These are phyloP conservation scores for Metschnikowia corniflorae DNA, from an alignment of 805 yeast species.

Conservation along the genomic window DNA sequence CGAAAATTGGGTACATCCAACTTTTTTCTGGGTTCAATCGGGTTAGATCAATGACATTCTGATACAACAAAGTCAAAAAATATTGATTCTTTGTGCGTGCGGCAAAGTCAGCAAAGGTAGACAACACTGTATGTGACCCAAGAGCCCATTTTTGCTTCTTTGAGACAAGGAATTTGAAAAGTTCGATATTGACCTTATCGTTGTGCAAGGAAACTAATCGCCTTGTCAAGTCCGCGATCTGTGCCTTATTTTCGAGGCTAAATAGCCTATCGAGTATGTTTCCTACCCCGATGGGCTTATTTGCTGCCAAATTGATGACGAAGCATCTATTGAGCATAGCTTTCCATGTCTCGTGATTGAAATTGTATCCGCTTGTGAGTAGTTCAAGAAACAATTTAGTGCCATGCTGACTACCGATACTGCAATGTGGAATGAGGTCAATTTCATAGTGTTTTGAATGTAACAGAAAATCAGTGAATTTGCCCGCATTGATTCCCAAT, in stretches of 20 bases:
- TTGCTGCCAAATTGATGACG: slow-evolving; percentile 20
- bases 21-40: slow-evolving; percentile 8
- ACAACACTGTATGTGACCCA: slow-evolving; percentile 7
- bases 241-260: neutral
- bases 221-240: neutral
- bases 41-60: slow-evolving; percentile 11
- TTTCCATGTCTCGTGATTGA: slow-evolving; percentile 31
- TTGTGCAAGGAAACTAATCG: slow-evolving; percentile 20
- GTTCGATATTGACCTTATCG: slow-evolving; percentile 27
- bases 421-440: slow-evolving; percentile 28
- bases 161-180: slow-evolving; percentile 17
- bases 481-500: neutral
- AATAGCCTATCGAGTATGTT: slow-evolving; percentile 25
- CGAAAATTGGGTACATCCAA: slow-evolving; percentile 22
- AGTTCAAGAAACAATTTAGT: slow-evolving; percentile 22
- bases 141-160: slow-evolving; percentile 7
- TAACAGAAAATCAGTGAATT: neutral
- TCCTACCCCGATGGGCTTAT: slow-evolving; percentile 14
- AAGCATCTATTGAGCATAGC: slow-evolving; percentile 29
- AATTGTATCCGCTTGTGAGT: slow-evolving; percentile 30
- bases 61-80: slow-evolving; percentile 16
- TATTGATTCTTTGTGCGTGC: slow-evolving; percentile 20
- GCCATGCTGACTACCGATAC: slow-evolving; percentile 27
- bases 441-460: slow-evolving; percentile 11
- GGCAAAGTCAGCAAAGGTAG: slow-evolving; percentile 5